Evolutionary conservation across 805 yeast species (phyloP).

Genomic region (Spathaspora hagerdaliae): DNA sequence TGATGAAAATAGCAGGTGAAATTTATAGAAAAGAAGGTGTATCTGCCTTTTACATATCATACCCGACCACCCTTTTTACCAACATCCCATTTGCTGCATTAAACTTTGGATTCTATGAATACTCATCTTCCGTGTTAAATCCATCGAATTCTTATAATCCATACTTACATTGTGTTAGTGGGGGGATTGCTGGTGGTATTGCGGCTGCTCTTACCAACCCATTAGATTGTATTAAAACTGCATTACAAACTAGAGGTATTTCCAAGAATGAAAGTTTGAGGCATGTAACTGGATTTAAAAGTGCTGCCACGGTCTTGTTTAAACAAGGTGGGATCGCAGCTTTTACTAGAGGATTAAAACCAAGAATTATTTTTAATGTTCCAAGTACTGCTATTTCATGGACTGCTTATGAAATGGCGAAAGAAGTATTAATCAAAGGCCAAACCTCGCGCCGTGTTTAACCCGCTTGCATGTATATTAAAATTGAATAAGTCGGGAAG

Average conservation of each 20-base stretch:
- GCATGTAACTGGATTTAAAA: constrained; percentile 58
- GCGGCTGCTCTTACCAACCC: constrained; percentile 97
- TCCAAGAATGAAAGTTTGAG: constrained; percentile 45
- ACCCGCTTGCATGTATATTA: too few species aligned
- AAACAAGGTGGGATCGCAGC: constrained; percentile 58
- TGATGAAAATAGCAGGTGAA: constrained; percentile 36
- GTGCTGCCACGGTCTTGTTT: constrained; percentile 69
- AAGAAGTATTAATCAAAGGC: constrained; percentile 50
- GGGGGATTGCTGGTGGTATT: constrained; percentile 90
- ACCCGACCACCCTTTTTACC: constrained; percentile 90
- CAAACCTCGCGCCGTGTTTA: neutral
- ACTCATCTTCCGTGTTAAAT: constrained; percentile 70
- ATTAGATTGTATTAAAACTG: constrained; percentile 87
- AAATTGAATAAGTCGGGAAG: too few species aligned
- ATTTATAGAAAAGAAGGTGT: constrained; percentile 65
- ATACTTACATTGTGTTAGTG: constrained; percentile 83
- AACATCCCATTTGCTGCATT: constrained; percentile 93
- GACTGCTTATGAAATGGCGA: constrained; percentile 98
- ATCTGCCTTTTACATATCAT: constrained; percentile 82
- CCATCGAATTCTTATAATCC: constrained; percentile 83
- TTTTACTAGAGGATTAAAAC: constrained; percentile 80
- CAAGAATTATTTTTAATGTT: constrained; percentile 87
- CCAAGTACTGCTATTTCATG: constrained; percentile 96
- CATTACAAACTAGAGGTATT: constrained; percentile 76
- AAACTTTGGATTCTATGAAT: constrained; percentile 90